Evolutionary conservation across 768 basidiomycete species (phyloP).

Genomic region (Zangia roseola): DNA sequence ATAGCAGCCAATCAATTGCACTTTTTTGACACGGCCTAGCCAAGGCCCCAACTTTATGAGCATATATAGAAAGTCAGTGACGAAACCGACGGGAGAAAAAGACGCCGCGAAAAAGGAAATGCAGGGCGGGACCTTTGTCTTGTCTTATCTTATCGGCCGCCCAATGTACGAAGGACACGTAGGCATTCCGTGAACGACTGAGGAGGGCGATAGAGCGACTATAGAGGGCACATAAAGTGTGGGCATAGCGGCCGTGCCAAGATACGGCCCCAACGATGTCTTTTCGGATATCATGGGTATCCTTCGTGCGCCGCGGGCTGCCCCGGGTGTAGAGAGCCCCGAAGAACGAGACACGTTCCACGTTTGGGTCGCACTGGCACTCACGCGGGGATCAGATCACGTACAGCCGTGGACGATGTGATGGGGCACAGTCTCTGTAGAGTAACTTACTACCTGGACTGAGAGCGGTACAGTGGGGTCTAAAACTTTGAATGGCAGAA

Average conservation of each 20-base stretch:
- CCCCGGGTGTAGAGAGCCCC: conserved; percentile 19
- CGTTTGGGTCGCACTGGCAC: conserved; percentile 9
- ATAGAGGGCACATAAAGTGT: conserved; percentile 5
- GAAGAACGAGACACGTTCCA: conserved; percentile 22
- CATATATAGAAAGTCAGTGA: conserved; percentile 9
- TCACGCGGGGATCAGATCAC: conserved; percentile 16
- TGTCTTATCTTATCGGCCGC: conserved; percentile 32
- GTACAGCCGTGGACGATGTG: conserved; percentile 23
- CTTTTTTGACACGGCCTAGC: conserved; percentile 2
- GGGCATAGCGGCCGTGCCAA: conserved; percentile 12
- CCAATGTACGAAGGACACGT: conserved; percentile 26
- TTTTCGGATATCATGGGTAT: conserved; percentile 3
- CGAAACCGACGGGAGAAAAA: conserved; percentile 17
- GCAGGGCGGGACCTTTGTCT: conserved; percentile 3
- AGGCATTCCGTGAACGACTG: conserved; percentile 13
- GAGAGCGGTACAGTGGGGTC: background rate
- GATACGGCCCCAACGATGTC: conserved; percentile 8
- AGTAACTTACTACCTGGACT: conserved; percentile 1
- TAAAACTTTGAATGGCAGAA: conserved; percentile 17
- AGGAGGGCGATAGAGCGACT: conserved; percentile 20
- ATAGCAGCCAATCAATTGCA: conserved; percentile 8
- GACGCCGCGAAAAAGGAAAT: conserved; percentile 13
- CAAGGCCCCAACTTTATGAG: background rate
- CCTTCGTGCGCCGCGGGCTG: conserved; percentile 17
- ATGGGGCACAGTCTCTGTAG: conserved; percentile 2